Evolutionary conservation across 352 stramenopile genomes (phyloP).

Genomic region (Pythium scleroteichum): DNA sequence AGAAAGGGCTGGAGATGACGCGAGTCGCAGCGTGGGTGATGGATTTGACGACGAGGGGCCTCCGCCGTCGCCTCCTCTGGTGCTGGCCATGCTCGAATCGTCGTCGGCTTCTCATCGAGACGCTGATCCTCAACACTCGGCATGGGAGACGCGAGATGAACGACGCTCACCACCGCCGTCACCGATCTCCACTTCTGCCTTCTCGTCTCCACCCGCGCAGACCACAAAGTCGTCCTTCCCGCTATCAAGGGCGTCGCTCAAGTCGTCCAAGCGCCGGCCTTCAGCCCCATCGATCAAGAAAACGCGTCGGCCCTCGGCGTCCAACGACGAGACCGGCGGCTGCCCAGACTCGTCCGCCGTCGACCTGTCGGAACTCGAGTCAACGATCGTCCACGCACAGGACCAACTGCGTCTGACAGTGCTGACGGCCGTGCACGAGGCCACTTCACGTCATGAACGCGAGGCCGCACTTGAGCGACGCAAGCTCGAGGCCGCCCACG

Average conservation of each 20-base stretch:
- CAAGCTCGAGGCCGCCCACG: conserved; percentile 49
- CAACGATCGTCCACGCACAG: conserved; percentile 37
- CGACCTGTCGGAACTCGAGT: conserved; percentile 33
- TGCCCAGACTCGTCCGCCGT: not conserved
- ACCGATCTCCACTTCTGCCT: too few species aligned
- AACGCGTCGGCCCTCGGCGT: not conserved
- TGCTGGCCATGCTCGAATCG: not conserved
- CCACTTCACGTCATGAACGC: conserved; percentile 2
- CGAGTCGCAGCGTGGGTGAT: not conserved
- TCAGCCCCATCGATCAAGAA: not conserved
- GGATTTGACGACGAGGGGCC: not conserved
- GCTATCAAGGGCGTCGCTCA: conserved; percentile 3
- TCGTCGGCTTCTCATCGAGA: not conserved
- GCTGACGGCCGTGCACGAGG: conserved; percentile 27
- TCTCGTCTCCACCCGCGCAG: not conserved
- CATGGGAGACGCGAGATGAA: not conserved
- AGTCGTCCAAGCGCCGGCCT: conserved; percentile 8
- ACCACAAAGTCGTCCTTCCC: not conserved
- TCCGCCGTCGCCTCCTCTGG: not conserved
- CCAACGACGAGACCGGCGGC: conserved; percentile 6
- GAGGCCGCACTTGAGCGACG: conserved; percentile 39
- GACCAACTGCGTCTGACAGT: conserved; percentile 36
- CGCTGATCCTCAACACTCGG: not conserved
- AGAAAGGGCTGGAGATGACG: not conserved
- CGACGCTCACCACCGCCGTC: too few species aligned